Conservation (phyloP, 345 rosid species). For the Citropsis articulata region DNA sequence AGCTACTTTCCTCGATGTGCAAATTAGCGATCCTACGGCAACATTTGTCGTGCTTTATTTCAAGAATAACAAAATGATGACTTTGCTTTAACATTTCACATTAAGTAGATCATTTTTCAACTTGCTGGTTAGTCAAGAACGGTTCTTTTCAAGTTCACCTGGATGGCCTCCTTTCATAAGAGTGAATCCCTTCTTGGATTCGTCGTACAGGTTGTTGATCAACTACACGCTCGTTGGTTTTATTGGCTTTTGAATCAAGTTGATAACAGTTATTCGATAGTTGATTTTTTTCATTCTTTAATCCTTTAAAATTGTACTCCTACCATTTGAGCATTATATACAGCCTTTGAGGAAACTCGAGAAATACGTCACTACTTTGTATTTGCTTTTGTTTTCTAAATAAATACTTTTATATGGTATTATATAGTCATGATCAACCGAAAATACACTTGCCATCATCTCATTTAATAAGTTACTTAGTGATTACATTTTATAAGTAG, state of each 20-base stretch:
- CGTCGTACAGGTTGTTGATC: conserved; percentile 80
- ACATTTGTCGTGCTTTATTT: conserved; percentile 37
- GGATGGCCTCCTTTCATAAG: conserved; percentile 99
- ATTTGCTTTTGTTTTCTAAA: neutral
- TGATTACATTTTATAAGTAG: neutral
- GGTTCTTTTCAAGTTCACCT: conserved; percentile 94
- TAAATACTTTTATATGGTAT: neutral
- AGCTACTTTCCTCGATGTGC: conserved; percentile 95
- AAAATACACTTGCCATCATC: neutral
- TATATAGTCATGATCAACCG: neutral
- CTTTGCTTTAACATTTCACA: neutral
- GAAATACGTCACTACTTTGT: neutral
- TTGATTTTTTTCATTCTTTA: neutral
- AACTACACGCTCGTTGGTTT: neutral
- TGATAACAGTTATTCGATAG: neutral
- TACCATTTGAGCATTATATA: neutral
- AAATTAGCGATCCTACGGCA: conserved; percentile 98
- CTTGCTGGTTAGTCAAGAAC: conserved; percentile 88
- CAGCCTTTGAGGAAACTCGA: neutral
- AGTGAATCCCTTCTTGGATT: conserved; percentile 97
- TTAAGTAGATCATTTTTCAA: neutral
- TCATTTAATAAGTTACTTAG: too few species aligned
- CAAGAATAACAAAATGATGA: neutral
- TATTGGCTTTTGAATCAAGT: conserved; percentile 3
- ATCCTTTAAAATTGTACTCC: neutral